Conservation (phyloP, 331 rosid species). For the Telfairia occidentalis region DNA sequence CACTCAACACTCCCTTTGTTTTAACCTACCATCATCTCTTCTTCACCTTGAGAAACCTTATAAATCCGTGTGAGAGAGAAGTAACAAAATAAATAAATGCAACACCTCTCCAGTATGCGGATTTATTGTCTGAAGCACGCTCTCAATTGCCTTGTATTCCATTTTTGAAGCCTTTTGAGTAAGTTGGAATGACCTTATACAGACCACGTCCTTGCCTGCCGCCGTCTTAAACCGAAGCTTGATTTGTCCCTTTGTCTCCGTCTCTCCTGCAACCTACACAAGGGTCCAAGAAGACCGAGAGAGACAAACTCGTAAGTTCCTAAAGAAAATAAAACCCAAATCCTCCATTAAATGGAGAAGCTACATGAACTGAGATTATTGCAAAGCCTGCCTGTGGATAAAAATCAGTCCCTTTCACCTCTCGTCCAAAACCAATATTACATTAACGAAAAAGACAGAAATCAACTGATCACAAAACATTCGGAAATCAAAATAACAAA, state of each 20-base stretch:
- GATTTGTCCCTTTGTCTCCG: constrained; percentile 92
- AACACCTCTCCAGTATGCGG: constrained; percentile 83
- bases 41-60: background rate
- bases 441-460: background rate
- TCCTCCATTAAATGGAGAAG: background rate
- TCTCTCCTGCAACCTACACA: constrained; percentile 78
- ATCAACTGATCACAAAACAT: background rate
- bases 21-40: background rate
- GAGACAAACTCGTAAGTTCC: background rate
- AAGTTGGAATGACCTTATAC: constrained; percentile 86
- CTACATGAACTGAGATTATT: background rate
- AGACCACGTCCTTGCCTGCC: constrained; percentile 74
- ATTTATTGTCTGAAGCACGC: constrained; percentile 89
- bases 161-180: constrained; percentile 89
- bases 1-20: background rate
- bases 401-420: background rate
- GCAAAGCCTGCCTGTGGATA: background rate
- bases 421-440: background rate
- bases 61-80: background rate
- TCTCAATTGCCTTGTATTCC: constrained; percentile 95
- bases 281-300: background rate
- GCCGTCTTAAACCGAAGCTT: constrained; percentile 90
- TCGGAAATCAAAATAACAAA: background rate
- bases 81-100: background rate
- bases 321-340: background rate